These are phyloP conservation scores for Ophiostoma montium DNA, from an alignment of 2,329 filamentous ascomycete species.

Conservation along the genomic window DNA sequence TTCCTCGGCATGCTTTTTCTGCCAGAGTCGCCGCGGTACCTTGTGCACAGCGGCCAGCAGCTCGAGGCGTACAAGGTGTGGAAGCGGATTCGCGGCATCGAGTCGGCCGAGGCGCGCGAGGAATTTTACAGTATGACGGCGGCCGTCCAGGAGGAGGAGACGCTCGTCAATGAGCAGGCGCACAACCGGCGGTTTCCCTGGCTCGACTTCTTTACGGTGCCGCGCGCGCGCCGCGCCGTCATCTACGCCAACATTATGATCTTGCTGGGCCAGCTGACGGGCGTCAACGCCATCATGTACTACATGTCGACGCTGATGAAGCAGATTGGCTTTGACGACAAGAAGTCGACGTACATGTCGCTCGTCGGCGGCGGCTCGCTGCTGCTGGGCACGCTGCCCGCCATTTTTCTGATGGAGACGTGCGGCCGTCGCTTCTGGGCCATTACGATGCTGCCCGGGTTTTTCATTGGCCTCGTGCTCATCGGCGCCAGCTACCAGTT, in stretches of 20 bases:
- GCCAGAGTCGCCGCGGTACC: conserved; percentile 53
- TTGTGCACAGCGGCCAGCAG: conserved; percentile 51
- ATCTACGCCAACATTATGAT: conserved; percentile 59
- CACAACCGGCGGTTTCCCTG: conserved; percentile 47
- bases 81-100: conserved; percentile 55
- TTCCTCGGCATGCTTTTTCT: conserved; percentile 54
- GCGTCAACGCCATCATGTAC: conserved; percentile 58
- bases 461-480: conserved; percentile 54
- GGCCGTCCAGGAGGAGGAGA: conserved; percentile 43
- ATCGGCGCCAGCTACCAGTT: conserved; percentile 52
- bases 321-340: conserved; percentile 50
- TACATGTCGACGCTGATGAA: conserved; percentile 57
- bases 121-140: conserved; percentile 62
- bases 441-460: conserved; percentile 55
- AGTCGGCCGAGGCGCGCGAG: conserved; percentile 41
- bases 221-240: conserved; percentile 50
- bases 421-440: conserved; percentile 65
- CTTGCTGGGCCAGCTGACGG: conserved; percentile 55
- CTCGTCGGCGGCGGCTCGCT: conserved; percentile 56
- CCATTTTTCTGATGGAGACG: conserved; percentile 56
- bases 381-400: conserved; percentile 52
- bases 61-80: conserved; percentile 53
- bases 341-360: conserved; percentile 58
- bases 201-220: conserved; percentile 61
- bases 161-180: conserved; percentile 33